These are phyloP conservation scores for Discostella pseudostelligera DNA, from an alignment of 108 stramenopile species.

Conservation along the genomic window DNA sequence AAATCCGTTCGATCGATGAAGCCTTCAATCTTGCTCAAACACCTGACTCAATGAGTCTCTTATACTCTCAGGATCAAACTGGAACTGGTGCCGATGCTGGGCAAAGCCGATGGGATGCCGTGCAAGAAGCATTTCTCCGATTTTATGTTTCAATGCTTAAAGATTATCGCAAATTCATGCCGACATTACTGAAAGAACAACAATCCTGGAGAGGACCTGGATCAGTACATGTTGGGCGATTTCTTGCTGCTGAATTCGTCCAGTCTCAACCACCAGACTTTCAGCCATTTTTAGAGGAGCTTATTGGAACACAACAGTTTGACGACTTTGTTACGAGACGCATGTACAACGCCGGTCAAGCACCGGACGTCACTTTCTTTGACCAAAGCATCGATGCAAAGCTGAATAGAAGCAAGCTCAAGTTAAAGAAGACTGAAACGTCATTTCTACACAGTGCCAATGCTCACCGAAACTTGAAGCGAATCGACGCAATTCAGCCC, in stretches of 20 bases:
- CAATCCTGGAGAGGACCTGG: constrained; percentile 38
- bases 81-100: constrained; percentile 29
- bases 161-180: constrained; percentile 79
- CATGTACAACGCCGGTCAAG: constrained; percentile 75
- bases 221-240: constrained; percentile 27
- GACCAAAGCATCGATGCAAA: constrained; percentile 89
- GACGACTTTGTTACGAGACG: constrained; percentile 86
- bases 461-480: constrained; percentile 75
- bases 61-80: constrained; percentile 34
- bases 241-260: constrained; percentile 59
- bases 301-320: constrained; percentile 83
- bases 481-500: constrained; percentile 71
- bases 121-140: constrained; percentile 89
- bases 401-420: constrained; percentile 69
- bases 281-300: constrained; percentile 62
- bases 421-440: constrained; percentile 68
- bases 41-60: constrained; percentile 56
- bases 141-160: constrained; percentile 85
- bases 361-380: constrained; percentile 82
- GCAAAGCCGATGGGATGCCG: constrained; percentile 78
- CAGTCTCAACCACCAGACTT: constrained; percentile 64
- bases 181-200: constrained; percentile 24
- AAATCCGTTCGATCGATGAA: constrained; percentile 65
- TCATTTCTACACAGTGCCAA: constrained; percentile 81
- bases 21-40: constrained; percentile 79